Base-by-base conservation (phyloP, 352 stramenopile species). In the Aphanomyces cochlioides region DNA sequence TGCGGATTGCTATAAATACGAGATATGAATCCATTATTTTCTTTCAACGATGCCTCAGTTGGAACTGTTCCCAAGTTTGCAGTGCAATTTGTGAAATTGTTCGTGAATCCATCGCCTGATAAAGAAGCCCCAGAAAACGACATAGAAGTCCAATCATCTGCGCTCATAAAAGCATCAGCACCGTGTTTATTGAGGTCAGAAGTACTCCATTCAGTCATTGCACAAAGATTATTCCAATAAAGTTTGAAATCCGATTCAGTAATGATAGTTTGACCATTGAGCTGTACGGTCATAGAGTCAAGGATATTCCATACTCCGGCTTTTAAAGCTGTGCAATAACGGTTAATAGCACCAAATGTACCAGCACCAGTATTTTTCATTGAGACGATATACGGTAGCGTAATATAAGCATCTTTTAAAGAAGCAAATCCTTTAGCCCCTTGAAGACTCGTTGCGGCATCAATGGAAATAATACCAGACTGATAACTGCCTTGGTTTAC, bases 281-380 rank as follows among this genome's bases (percentile, higher is more conserved):
- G 43, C 45, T 79, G 72, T 0, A 76, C 47, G 37, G 41, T 50
- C 28, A 78, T 47, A 7, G 63, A 69, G 73, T 77, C 73, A 41
- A 77, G 72, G 15, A 76, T 67, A 37, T 78, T 78, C 66, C 74
- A 78, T 21, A 76, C 70, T 5, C 74, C 74, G 57, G 53, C 65
- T 39, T 78, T 76, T 13, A 76, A 66, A 37, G 41, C 72, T 7
- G 54, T 43, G 40, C 58, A 76, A 17, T 74, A 67, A 53, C 74
- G 74, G 43, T 74, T 78, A 12, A 66, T 37, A 60, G 54, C 56
- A 56, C 8, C 58, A 41, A 58, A 21, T 3, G 36, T 53, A 39
- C 6, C 7, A 40, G 43, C 21, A 56, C 67, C 63, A 48, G 57
- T 67, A 38, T 77, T 68, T 17, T 56, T 57, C 3, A 64, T 15